Conservation (phyloP, 2,329 filamentous ascomycete genomes). For the Aspergillus ochraceus region DNA sequence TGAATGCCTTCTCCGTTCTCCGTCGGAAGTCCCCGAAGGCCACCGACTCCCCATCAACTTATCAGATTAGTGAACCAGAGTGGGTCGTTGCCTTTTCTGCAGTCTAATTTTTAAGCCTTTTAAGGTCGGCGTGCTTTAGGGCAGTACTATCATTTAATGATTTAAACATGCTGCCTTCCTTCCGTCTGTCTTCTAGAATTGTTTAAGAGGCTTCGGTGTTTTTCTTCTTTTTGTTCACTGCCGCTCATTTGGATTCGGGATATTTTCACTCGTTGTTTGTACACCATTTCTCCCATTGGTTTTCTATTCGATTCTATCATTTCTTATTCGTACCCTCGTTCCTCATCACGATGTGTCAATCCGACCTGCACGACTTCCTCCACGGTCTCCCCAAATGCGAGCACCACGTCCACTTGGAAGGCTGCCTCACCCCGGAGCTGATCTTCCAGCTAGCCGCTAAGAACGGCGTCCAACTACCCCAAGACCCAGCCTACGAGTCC, state of each 20-base stretch:
- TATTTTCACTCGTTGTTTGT: not conserved
- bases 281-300: not conserved
- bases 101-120: too few relatives aligned
- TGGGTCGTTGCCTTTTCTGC: not conserved
- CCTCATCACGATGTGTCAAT: conserved; percentile 54
- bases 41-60: too few relatives aligned
- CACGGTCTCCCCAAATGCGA: conserved; percentile 73
- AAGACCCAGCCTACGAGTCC: conserved; percentile 64
- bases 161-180: too few relatives aligned
- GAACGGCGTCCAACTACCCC: conserved; percentile 64
- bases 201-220: too few relatives aligned
- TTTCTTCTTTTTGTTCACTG: too few relatives aligned
- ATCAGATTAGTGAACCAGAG: not conserved
- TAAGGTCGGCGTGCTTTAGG: too few relatives aligned
- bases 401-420: conserved; percentile 79
- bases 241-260: not conserved
- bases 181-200: too few relatives aligned
- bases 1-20: conserved; percentile 5
- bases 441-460: conserved; percentile 68
- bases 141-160: not conserved
- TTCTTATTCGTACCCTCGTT: not conserved
- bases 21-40: conserved; percentile 10
- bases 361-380: conserved; percentile 60
- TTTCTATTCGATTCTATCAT: not conserved
- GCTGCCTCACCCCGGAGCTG: conserved; percentile 67